Conservation (phyloP, 106 monocot species). For the Apostasia ramifera region DNA sequence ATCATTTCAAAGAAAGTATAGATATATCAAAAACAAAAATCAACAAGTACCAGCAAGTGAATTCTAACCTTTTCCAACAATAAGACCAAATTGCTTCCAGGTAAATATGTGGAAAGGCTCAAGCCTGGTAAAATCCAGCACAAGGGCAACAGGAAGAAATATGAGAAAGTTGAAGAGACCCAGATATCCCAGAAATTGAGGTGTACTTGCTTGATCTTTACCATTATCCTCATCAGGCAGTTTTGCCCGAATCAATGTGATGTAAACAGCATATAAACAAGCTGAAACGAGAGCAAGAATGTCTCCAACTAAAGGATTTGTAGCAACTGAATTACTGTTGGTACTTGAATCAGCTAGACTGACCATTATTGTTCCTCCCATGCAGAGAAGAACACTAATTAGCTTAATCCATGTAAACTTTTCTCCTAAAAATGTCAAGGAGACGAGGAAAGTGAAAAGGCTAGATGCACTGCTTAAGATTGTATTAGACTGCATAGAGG, state of each 20-base stretch:
- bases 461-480: constrained; percentile 95
- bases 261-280: constrained; percentile 80
- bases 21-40: background rate
- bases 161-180: constrained; percentile 77
- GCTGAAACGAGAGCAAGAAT: constrained; percentile 66
- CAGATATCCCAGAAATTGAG: constrained; percentile 88
- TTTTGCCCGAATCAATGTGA: constrained; percentile 74
- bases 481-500: constrained; percentile 78
- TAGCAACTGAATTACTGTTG: constrained; percentile 41
- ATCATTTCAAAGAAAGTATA: background rate
- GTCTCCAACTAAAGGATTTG: constrained; percentile 78
- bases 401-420: constrained; percentile 89
- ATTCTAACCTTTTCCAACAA: constrained; percentile 76
- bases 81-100: constrained; percentile 75
- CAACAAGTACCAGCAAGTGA: background rate
- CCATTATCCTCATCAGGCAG: constrained; percentile 74
- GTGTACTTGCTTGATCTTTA: constrained; percentile 70
- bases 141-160: constrained; percentile 66
- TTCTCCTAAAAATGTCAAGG: constrained; percentile 77
- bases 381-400: constrained; percentile 86
- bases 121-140: constrained; percentile 62
- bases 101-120: constrained; percentile 72
- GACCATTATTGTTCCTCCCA: constrained; percentile 92
- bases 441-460: constrained; percentile 92
- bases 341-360: constrained; percentile 66